A percentile compares a stretch with the other conserved stretches of the same genome.
Evolutionary conservation across 306 rosid species (phyloP).

Genomic region (Benincasa hispida): DNA sequence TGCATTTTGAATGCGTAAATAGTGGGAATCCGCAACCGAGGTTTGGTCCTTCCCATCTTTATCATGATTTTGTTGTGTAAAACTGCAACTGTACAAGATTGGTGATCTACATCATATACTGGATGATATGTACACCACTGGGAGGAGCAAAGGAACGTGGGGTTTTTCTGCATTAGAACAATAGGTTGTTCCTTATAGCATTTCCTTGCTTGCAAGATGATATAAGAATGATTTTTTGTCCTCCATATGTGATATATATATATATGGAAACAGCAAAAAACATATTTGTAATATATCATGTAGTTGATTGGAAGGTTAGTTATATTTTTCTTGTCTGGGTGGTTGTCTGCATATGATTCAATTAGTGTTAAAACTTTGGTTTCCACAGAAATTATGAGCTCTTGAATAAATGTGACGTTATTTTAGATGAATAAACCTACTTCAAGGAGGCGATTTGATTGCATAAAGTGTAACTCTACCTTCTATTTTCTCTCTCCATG

Average conservation of each 20-base stretch:
- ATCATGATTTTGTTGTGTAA: conserved; percentile 58
- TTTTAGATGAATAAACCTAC: neutral
- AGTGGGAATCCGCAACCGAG: conserved; percentile 45
- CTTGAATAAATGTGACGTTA: neutral
- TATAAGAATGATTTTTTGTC: conserved; percentile 10
- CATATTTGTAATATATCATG: conserved; percentile 29
- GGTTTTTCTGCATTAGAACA: conserved; percentile 5
- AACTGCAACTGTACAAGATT: neutral
- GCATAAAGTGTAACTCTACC: neutral
- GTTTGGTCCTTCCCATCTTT: conserved; percentile 36
- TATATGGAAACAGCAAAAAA: conserved; percentile 7
- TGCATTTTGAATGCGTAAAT: conserved; percentile 41
- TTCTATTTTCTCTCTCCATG: neutral
- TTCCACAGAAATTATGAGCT: conserved; percentile 5
- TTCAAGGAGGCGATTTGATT: neutral
- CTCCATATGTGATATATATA: conserved; percentile 14
- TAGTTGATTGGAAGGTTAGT: conserved; percentile 26
- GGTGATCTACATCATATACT: neutral
- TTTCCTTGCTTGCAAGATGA: conserved; percentile 23
- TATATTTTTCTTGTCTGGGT: conserved; percentile 12
- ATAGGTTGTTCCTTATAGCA: conserved; percentile 2
- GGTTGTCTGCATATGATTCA: conserved; percentile 3
- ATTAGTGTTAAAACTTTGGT: conserved; percentile 8
- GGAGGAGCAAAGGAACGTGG: conserved; percentile 1
- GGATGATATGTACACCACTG: neutral